Evolutionary conservation across 2,329 filamentous ascomycete genomes (phyloP), one percentile per base, ranked within the genome.

Genomic region (Aureobasidium subglaciale): DNA sequence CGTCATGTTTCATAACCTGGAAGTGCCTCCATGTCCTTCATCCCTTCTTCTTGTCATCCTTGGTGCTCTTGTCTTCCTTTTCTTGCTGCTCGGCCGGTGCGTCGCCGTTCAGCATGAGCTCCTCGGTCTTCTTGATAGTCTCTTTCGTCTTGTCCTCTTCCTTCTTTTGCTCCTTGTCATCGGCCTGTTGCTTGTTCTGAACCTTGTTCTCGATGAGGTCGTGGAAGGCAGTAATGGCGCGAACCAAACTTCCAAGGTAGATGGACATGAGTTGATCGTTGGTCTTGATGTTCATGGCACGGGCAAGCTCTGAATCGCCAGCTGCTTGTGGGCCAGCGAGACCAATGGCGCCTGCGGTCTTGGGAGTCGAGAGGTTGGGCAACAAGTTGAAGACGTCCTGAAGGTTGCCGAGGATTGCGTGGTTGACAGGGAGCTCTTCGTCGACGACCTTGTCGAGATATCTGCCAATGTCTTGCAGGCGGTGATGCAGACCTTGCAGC

Each of bases 201-300:
- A 97, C 96, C 82, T 99, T 99, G 79, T 99, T 99, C 78, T 99
- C 93, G 63, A 99, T 99, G 63, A 99, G 76, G 70, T 99, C 93
- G 72, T 99, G 93, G 85, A 97, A 99, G 7, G 93, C 93, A 11
- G 93, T 97, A 68, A 99, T 99, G 56, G 93, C 93, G 59, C 93
- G 83, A 73, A 99, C 97, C 77, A 97, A 77, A 76, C 89, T 95
- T 75, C 89, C 95, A 55, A 99, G 80, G 73, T 99, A 99, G 71
- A 99, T 97, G 52, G 91, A 85, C 88, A 99, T 96, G 62, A 99
- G 82, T 76, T 99, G 93, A 71, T 99, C 93, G 68, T 99, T 99
- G 58, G 92, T 97, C 83, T 99, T 99, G 76, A 96, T 84, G 74
- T 90, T 95, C 90, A 99, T 96, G 32, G 93, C 91, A 59, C 93